Conservation (phyloP, 164 flowering plant genomes). For the Nymphaea colorata region DNA sequence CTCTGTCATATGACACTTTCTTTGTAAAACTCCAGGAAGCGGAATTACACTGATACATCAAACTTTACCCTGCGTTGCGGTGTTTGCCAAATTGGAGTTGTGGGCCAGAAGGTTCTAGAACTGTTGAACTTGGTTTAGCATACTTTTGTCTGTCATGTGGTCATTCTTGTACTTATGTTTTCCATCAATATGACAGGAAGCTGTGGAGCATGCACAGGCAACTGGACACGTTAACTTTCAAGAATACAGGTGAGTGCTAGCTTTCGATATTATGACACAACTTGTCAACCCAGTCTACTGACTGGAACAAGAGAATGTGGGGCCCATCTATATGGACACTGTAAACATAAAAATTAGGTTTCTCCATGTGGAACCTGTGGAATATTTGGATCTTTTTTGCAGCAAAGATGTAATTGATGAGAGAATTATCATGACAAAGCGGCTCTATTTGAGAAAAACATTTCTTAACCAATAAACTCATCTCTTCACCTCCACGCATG, state of each 20-base stretch:
- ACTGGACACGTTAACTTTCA: slow-evolving; percentile 96
- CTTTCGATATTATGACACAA: not conserved
- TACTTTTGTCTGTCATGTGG: not conserved
- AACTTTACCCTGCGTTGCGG: slow-evolving; percentile 95
- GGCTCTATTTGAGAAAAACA: too few relatives aligned
- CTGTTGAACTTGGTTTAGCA: not conserved
- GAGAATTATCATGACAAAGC: too few relatives aligned
- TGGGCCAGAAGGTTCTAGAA: slow-evolving; percentile 69
- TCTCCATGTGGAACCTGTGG: not conserved
- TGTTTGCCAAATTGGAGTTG: slow-evolving; percentile 84
- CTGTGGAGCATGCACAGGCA: slow-evolving; percentile 84
- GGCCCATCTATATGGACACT: too few relatives aligned
- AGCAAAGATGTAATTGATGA: not conserved
- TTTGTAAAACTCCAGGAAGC: slow-evolving; percentile 33
- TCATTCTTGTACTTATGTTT: not conserved
- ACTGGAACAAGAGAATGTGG: too few relatives aligned
- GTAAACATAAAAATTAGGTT: not conserved
- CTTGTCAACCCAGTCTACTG: not conserved
- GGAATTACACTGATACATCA: slow-evolving; percentile 74
- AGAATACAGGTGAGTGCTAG: slow-evolving; percentile 38
- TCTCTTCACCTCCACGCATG: too few relatives aligned
- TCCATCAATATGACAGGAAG: slow-evolving; percentile 47
- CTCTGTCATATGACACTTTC: not conserved
- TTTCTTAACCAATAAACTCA: too few relatives aligned
- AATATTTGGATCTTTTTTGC: not conserved